These are phyloP conservation scores for Eucalyptus curtisii DNA, from an alignment of 345 rosid genomes.

Conservation along the genomic window DNA sequence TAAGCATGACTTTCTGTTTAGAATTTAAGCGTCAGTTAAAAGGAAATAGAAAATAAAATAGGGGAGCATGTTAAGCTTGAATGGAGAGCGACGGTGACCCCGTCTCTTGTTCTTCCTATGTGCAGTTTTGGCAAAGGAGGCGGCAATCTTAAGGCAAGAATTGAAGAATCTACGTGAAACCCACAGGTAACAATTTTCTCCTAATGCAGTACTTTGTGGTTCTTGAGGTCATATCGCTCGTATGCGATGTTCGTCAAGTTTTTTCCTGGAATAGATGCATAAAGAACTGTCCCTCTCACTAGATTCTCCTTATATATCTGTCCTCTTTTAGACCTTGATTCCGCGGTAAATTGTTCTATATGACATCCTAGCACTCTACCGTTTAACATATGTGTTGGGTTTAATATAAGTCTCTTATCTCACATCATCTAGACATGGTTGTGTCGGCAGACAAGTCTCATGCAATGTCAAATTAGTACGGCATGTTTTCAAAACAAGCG, in stretches of 20 bases:
- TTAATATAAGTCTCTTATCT: background rate
- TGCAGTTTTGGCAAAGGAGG: constrained; percentile 70
- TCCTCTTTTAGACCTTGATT: background rate
- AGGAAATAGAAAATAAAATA: background rate
- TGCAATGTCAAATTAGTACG: background rate
- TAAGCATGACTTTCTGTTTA: background rate
- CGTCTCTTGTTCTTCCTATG: background rate
- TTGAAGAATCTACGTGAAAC: constrained; percentile 50
- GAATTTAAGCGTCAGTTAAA: background rate
- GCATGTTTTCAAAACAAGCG: background rate
- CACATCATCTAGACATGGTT: background rate
- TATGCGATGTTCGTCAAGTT: background rate
- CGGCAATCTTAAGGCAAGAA: constrained; percentile 44
- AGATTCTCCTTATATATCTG: background rate
- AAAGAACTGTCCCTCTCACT: background rate
- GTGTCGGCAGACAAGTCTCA: background rate
- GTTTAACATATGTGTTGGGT: background rate
- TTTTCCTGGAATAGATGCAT: background rate
- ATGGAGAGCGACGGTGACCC: background rate
- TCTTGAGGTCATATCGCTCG: background rate
- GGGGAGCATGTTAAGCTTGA: background rate
- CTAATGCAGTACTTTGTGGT: background rate
- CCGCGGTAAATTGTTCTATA: background rate
- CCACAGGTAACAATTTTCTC: constrained; percentile 30
- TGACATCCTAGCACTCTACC: background rate